Evolutionary conservation across 2,329 filamentous ascomycete genomes (phyloP).

Genomic region (Colletotrichum sp.): DNA sequence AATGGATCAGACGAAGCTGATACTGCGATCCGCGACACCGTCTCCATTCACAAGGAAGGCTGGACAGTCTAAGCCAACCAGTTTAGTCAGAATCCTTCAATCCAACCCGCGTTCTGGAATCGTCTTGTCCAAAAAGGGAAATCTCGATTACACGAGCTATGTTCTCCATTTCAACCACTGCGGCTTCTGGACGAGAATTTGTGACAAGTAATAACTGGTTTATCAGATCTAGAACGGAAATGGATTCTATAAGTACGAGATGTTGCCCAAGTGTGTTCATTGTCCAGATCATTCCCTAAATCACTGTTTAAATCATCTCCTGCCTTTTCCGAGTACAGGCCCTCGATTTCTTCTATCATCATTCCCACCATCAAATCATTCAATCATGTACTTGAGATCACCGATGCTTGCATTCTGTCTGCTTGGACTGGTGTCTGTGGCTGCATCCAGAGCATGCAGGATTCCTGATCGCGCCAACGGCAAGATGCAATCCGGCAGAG

Average conservation of each 20-base stretch:
- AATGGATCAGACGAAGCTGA: neutral
- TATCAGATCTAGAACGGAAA: neutral
- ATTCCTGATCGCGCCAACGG: neutral
- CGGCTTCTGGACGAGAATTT: neutral
- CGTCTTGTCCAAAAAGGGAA: neutral
- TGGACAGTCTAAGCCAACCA: neutral
- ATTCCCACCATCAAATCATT: neutral
- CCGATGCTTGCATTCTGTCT: neutral
- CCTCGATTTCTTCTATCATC: neutral
- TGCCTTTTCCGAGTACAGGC: neutral
- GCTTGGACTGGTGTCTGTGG: neutral
- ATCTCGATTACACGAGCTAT: slow-evolving; percentile 3
- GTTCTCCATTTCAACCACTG: neutral
- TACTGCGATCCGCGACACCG: neutral
- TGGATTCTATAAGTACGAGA: neutral
- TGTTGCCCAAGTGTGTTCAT: neutral
- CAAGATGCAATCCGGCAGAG: slow-evolving; percentile 23
- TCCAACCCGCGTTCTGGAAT: neutral
- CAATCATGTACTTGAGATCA: neutral
- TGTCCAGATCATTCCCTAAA: neutral
- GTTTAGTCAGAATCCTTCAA: neutral
- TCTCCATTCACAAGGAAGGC: neutral
- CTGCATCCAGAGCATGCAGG: neutral
- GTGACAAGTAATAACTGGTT: neutral
- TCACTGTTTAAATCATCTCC: neutral